Evolutionary conservation across 139 green algal species (phyloP).

Genomic region (Eudorina sp.): DNA sequence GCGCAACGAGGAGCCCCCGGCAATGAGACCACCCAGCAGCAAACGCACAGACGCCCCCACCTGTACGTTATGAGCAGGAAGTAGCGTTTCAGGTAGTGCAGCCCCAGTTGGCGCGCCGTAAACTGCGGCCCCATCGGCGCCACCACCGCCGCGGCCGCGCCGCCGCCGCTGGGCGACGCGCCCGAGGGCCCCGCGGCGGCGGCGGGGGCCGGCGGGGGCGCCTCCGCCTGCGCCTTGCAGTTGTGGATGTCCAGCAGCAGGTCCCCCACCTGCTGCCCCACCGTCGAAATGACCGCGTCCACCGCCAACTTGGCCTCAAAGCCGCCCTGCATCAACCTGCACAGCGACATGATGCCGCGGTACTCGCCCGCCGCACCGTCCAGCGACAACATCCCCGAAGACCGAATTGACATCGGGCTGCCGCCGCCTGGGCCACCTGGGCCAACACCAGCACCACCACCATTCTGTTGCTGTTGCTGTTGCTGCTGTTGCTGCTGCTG

Average conservation of each 20-base stretch:
- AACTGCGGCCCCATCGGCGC: slow-evolving; percentile 42
- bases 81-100: slow-evolving; percentile 95
- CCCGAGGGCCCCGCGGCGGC: neutral
- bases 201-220: neutral
- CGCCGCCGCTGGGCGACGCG: neutral
- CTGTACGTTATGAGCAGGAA: slow-evolving; percentile 89
- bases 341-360: slow-evolving; percentile 73
- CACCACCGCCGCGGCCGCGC: neutral
- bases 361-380: slow-evolving; percentile 79
- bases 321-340: slow-evolving; percentile 81
- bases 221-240: slow-evolving; percentile 57
- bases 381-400: neutral
- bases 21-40: too few relatives aligned
- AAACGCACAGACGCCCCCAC: too few relatives aligned
- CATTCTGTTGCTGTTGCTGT: too few relatives aligned
- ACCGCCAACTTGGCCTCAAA: slow-evolving; percentile 82
- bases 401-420: neutral
- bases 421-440: too few relatives aligned
- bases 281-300: slow-evolving; percentile 78
- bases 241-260: slow-evolving; percentile 79
- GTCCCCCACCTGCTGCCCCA: slow-evolving; percentile 71
- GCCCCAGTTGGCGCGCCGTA: slow-evolving; percentile 83
- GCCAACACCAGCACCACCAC: too few relatives aligned
- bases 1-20: too few relatives aligned
- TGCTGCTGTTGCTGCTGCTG: neutral